These are phyloP conservation scores for Eleusine coracana DNA, from an alignment of 176 grass and related monocot genomes.

Conservation along the genomic window DNA sequence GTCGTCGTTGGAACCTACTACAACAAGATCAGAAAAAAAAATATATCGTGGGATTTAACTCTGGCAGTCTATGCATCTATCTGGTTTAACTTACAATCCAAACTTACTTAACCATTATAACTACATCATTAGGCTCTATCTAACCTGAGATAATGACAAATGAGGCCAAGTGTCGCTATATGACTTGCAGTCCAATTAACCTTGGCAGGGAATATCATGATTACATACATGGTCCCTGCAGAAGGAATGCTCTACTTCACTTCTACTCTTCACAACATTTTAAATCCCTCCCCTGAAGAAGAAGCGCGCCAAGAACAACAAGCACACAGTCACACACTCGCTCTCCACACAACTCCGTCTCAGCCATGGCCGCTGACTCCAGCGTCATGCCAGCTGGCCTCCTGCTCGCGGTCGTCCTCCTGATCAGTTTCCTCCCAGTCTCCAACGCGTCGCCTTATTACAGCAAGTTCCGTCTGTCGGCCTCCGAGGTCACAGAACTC, in stretches of 20 bases:
- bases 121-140: neutral
- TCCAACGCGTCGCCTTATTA: constrained; percentile 18
- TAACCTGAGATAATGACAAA: neutral
- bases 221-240: constrained; percentile 4
- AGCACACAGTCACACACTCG: neutral
- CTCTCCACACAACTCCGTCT: neutral
- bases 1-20: neutral
- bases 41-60: neutral
- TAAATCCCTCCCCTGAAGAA: constrained; percentile 26
- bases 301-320: constrained; percentile 35
- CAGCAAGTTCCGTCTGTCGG: constrained; percentile 51
- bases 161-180: neutral
- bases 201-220: neutral
- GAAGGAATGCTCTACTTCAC: constrained; percentile 28
- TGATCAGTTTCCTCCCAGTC: neutral
- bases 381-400: neutral
- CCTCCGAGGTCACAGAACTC: constrained; percentile 28
- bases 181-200: constrained; percentile 2
- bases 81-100: neutral
- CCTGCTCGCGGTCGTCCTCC: constrained; percentile 34
- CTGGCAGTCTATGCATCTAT: neutral
- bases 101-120: neutral
- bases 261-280: constrained; percentile 39
- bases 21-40: no score
- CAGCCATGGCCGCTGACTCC: constrained; percentile 39